Conservation (phyloP, 176 grass and related monocot species). For the Bolboschoenus planiculmis region DNA sequence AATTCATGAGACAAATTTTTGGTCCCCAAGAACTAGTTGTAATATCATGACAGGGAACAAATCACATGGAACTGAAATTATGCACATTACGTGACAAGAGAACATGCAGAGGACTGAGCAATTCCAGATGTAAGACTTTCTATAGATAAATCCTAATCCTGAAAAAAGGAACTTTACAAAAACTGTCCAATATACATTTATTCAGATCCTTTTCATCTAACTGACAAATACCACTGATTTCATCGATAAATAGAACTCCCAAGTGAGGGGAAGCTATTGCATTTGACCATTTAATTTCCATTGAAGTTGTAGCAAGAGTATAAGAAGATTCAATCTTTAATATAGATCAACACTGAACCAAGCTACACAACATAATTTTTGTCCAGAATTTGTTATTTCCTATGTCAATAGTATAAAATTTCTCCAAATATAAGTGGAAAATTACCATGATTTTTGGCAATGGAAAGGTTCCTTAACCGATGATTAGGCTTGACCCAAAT, state of each 20-base stretch:
- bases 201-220: neutral
- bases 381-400: neutral
- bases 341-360: neutral
- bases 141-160: neutral
- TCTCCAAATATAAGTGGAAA: neutral
- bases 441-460: constrained; percentile 72
- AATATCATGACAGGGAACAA: neutral
- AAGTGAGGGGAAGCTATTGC: neutral
- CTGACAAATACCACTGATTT: neutral
- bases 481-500: constrained; percentile 52
- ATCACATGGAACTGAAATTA: neutral
- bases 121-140: neutral
- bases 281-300: neutral
- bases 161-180: neutral
- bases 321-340: neutral
- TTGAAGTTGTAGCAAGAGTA: neutral
- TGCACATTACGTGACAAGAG: neutral
- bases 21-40: neutral
- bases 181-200: neutral
- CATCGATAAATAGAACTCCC: neutral
- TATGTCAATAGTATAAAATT: neutral
- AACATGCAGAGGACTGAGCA: neutral
- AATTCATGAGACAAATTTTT: neutral
- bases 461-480: constrained; percentile 49
- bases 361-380: neutral